Percentiles rank a stretch among this genome's conserved stretches.
Conservation (phyloP, 768 basidiomycete species). For the Leccinellum albellum region DNA sequence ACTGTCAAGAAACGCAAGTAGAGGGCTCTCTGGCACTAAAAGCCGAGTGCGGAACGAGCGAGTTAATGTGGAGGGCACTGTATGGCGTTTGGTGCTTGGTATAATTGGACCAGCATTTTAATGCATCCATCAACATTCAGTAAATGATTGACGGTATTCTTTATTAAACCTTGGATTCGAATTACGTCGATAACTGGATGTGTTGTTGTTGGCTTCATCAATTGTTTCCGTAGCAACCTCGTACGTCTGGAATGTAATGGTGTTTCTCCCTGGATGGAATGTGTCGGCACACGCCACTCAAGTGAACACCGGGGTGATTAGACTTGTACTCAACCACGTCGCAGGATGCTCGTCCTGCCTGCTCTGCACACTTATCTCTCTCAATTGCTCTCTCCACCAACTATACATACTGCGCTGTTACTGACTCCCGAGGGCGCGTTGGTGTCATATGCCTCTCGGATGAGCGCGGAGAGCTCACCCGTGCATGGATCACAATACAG, state of each 20-base stretch:
- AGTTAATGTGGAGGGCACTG: constrained; percentile 8
- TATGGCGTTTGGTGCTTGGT: neutral
- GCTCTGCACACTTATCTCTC: constrained; percentile 62
- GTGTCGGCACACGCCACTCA: constrained; percentile 1
- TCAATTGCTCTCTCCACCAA: constrained; percentile 50
- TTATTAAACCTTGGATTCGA: constrained; percentile 7
- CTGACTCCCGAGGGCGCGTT: constrained; percentile 74
- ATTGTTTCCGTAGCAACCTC: constrained; percentile 19
- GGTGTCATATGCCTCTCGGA: constrained; percentile 57
- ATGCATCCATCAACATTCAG: constrained; percentile 7
- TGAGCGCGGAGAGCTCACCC: constrained; percentile 21
- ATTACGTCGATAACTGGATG: neutral
- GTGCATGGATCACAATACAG: constrained; percentile 1
- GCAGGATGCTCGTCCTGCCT: constrained; percentile 64
- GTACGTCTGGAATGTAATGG: constrained; percentile 8
- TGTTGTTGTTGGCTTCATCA: neutral
- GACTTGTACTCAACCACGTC: neutral
- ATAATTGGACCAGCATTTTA: neutral
- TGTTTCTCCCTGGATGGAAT: constrained; percentile 8
- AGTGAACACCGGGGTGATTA: neutral
- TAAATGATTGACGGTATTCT: neutral
- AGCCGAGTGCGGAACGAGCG: neutral
- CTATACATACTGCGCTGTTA: constrained; percentile 67
- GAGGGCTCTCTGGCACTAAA: constrained; percentile 12
- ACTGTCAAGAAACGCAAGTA: constrained; percentile 74